Percentiles rank a stretch among this genome's conserved stretches.
Evolutionary conservation across 768 basidiomycete genomes (phyloP).

Genomic region (Mycena vulgaris): DNA sequence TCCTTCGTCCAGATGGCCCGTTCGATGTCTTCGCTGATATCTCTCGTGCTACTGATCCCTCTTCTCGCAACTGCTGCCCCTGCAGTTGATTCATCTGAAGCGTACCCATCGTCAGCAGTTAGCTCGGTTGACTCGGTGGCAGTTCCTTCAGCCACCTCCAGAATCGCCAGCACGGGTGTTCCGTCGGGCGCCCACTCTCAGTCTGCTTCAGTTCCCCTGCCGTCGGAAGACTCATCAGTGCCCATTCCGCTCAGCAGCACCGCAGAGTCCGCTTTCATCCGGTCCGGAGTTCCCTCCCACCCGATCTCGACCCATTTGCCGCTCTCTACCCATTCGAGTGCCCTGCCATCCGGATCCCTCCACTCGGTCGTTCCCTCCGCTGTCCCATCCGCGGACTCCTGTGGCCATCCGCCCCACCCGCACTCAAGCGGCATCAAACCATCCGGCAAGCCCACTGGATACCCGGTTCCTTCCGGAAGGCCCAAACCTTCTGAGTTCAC

Average conservation of each 20-base stretch:
- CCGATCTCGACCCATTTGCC: too few species aligned
- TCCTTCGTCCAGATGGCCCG: neutral
- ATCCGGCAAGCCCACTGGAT: too few species aligned
- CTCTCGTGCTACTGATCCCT: conserved; percentile 1
- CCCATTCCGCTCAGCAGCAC: neutral
- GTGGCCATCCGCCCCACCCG: neutral
- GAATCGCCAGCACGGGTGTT: neutral
- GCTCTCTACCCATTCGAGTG: too few species aligned
- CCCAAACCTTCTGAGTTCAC: too few species aligned
- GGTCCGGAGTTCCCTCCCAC: too few species aligned
- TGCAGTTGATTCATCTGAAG: neutral
- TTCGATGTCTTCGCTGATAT: conserved; percentile 5
- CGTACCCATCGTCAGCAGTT: neutral
- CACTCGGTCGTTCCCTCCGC: neutral
- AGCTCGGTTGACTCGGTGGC: neutral
- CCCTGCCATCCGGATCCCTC: neutral
- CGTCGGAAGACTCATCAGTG: too few species aligned
- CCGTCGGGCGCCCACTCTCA: neutral
- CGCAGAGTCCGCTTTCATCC: neutral
- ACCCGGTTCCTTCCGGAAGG: too few species aligned
- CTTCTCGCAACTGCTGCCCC: neutral
- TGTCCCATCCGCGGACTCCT: neutral
- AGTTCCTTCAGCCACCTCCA: neutral
- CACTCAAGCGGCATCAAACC: neutral
- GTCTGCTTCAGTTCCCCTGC: too few species aligned